Evolutionary conservation across 2,329 filamentous ascomycete species (phyloP).

Genomic region (Aspergillus transmontanensis): DNA sequence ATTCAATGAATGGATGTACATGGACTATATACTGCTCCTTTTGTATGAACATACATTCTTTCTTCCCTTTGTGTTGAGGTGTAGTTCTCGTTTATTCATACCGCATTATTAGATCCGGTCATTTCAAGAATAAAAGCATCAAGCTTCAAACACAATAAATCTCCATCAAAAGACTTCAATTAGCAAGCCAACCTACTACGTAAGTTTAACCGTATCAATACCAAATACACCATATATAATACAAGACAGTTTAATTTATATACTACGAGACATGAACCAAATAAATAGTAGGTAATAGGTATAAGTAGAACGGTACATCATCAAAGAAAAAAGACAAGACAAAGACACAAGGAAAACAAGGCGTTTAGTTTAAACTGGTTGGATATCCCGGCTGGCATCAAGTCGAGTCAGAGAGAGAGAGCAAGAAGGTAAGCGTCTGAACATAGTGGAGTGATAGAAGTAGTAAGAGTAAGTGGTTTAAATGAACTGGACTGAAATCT

Average conservation of each 20-base stretch:
- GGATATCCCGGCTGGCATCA: neutral
- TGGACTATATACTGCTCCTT: no score
- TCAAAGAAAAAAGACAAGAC: neutral
- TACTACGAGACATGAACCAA: constrained; percentile 5
- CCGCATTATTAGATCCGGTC: no score
- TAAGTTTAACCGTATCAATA: neutral
- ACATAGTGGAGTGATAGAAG: neutral
- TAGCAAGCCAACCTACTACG: no score
- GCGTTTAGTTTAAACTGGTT: neutral
- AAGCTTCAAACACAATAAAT: no score
- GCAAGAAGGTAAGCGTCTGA: neutral
- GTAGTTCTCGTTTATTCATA: no score
- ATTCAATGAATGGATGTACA: neutral
- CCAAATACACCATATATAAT: neutral
- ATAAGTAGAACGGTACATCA: constrained; percentile 5
- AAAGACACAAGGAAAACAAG: neutral
- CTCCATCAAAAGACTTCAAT: no score
- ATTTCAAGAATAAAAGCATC: no score
- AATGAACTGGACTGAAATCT: constrained; percentile 10
- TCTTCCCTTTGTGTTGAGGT: no score
- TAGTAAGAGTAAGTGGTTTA: constrained; percentile 1
- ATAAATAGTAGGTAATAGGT: constrained; percentile 2
- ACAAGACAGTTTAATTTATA: constrained; percentile 1
- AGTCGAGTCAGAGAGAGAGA: neutral
- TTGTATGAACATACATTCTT: no score